Percentiles rank a stretch among this genome's conserved stretches.
phyloP scores from a whole-genome alignment of 176 grass and related monocot species.

The Oryza meyeriana region DNA sequence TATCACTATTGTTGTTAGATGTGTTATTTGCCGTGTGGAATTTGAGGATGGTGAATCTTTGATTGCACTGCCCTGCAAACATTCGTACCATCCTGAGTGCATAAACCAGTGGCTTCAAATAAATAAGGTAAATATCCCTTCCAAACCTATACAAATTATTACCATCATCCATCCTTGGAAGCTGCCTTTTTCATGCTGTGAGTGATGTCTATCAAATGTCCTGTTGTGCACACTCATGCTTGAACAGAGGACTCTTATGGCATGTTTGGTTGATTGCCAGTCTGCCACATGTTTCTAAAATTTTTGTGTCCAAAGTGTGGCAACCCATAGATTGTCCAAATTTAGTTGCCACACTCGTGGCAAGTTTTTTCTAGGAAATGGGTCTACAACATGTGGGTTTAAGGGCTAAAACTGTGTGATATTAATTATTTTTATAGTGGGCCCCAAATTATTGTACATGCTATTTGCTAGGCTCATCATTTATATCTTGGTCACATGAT shows the following conservation, averaged over 20 bases:
- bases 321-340: not conserved
- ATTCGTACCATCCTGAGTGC: constrained; percentile 87
- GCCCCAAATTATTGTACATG: not conserved
- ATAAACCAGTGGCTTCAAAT: constrained; percentile 99
- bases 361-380: not conserved
- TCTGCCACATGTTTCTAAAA: not conserved
- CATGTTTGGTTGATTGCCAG: not conserved
- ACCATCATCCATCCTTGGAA: not conserved
- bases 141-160: not conserved
- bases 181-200: not conserved
- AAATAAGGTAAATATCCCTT: constrained; percentile 75
- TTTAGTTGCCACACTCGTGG: not conserved
- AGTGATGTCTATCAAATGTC: not conserved
- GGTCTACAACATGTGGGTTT: not conserved
- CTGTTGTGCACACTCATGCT: not conserved
- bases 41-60: constrained; percentile 93
- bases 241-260: not conserved
- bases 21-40: constrained; percentile 94
- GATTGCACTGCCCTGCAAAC: constrained; percentile 84
- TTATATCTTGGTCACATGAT: not conserved
- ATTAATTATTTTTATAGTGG: not conserved
- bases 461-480: not conserved
- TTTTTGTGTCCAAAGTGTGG: not conserved
- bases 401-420: not conserved
- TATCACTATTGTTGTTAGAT: constrained; percentile 57